Conservation (phyloP, 2,329 filamentous ascomycete genomes). For the Epichloe brachyelytri region DNA sequence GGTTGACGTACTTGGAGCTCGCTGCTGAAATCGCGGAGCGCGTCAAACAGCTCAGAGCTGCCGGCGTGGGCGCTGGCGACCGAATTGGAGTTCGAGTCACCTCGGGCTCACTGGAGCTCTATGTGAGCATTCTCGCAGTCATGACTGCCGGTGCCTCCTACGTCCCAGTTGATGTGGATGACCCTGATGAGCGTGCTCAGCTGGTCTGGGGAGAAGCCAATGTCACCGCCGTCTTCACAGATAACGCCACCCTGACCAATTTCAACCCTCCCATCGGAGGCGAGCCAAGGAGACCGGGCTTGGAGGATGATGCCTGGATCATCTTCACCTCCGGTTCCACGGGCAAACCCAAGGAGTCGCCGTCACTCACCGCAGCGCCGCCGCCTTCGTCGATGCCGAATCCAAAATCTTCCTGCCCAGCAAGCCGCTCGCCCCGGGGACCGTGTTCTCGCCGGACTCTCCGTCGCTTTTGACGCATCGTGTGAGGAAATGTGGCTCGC, state of each 20-base stretch:
- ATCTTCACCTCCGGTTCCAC: constrained; percentile 14
- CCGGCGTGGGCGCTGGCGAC: constrained; percentile 9
- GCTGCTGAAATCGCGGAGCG: constrained; percentile 1
- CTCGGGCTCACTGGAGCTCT: constrained; percentile 11
- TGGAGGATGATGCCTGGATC: constrained; percentile 12
- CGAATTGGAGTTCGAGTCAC: constrained; percentile 10
- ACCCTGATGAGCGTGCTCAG: constrained; percentile 11
- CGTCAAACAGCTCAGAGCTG: constrained; percentile 4
- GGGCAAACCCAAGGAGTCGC: constrained; percentile 14
- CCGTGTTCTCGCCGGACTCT: constrained; percentile 12
- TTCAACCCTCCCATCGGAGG: not conserved
- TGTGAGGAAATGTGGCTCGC: constrained; percentile 15
- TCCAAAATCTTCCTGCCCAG: constrained; percentile 9
- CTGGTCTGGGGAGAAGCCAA: constrained; percentile 10
- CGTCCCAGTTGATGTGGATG: constrained; percentile 12
- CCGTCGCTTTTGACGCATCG: constrained; percentile 12
- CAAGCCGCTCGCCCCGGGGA: constrained; percentile 10
- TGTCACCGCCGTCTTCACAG: constrained; percentile 9
- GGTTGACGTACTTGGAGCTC: constrained; percentile 7
- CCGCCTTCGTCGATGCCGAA: constrained; percentile 14
- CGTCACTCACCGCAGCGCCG: constrained; percentile 12
- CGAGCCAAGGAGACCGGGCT: constrained; percentile 1
- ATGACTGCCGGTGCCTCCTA: constrained; percentile 10
- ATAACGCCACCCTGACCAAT: constrained; percentile 8
- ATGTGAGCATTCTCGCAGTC: constrained; percentile 10